These are phyloP conservation scores for Spiromastix sp. DNA, from an alignment of 2,329 filamentous ascomycete species.

Conservation along the genomic window DNA sequence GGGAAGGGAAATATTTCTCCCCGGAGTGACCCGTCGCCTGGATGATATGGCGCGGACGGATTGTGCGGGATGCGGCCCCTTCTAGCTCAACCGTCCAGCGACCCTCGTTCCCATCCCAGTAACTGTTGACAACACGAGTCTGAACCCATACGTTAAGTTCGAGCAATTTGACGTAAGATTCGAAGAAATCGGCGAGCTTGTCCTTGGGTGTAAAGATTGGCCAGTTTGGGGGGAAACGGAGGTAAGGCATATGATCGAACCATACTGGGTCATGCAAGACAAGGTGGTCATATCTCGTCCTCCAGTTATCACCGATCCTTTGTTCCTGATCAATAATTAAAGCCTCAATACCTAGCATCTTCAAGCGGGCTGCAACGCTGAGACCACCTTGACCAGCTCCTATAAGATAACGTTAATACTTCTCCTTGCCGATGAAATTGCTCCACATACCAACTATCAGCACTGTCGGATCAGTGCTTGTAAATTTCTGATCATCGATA, in stretches of 20 bases:
- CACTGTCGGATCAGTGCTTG: slow-evolving; percentile 28
- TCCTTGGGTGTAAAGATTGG: slow-evolving; percentile 37
- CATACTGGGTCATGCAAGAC: slow-evolving; percentile 33
- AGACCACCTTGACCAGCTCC: slow-evolving; percentile 32
- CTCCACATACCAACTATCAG: slow-evolving; percentile 33
- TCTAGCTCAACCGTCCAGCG: slow-evolving; percentile 30
- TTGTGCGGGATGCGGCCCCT: slow-evolving; percentile 10
- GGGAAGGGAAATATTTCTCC: slow-evolving; percentile 29
- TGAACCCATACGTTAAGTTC: slow-evolving; percentile 38
- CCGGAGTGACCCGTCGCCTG: slow-evolving; percentile 39
- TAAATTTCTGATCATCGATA: slow-evolving; percentile 21
- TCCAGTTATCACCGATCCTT: slow-evolving; percentile 41
- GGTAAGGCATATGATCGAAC: slow-evolving; percentile 28
- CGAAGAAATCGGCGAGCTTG: slow-evolving; percentile 40
- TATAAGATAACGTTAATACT: not conserved
- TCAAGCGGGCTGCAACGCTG: slow-evolving; percentile 31
- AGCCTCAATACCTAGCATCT: slow-evolving; percentile 28
- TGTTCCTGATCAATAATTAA: slow-evolving; percentile 37
- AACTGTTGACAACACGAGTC: slow-evolving; percentile 29
- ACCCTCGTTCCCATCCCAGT: slow-evolving; percentile 27
- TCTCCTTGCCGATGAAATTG: not conserved
- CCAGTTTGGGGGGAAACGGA: slow-evolving; percentile 33
- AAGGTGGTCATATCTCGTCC: slow-evolving; percentile 37
- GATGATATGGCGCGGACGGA: slow-evolving; percentile 37
- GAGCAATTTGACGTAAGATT: slow-evolving; percentile 39